phyloP scores from a whole-genome alignment of 495 filamentous ascomycete species.

The Aspergillus campestris region DNA sequence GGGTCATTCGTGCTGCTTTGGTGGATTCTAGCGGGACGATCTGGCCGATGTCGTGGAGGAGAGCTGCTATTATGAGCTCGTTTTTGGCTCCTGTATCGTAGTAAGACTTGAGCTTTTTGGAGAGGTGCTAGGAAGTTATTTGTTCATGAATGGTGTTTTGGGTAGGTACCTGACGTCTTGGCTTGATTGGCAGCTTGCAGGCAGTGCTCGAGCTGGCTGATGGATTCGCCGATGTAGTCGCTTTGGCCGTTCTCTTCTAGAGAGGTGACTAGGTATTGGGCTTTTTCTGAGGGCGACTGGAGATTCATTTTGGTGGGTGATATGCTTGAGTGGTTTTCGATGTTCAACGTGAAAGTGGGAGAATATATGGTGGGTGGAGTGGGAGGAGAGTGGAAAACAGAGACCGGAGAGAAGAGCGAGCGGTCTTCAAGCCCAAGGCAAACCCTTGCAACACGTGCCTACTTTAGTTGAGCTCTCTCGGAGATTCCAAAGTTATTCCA shows the following conservation, averaged over 20 bases:
- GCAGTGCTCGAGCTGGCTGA: constrained; percentile 39
- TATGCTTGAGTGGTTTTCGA: background rate
- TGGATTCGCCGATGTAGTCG: constrained; percentile 35
- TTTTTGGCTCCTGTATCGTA: background rate
- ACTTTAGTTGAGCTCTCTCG: too few relatives aligned
- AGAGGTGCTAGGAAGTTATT: constrained; percentile 1
- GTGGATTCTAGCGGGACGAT: constrained; percentile 25
- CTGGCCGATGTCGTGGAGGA: constrained; percentile 40
- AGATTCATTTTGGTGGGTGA: constrained; percentile 1
- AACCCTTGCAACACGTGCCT: too few relatives aligned
- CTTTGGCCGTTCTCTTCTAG: constrained; percentile 27
- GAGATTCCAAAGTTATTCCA: too few relatives aligned
- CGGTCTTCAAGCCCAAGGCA: too few relatives aligned
- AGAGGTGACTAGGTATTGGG: constrained; percentile 13
- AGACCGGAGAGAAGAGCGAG: too few relatives aligned
- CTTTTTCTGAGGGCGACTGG: constrained; percentile 8
- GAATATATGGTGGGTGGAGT: too few relatives aligned
- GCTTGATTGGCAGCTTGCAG: constrained; percentile 36
- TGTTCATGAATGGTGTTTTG: background rate
- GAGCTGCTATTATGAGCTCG: constrained; percentile 32
- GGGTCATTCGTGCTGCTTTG: constrained; percentile 23
- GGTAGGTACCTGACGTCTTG: constrained; percentile 10
- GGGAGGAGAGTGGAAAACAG: too few relatives aligned
- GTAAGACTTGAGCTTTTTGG: constrained; percentile 10
- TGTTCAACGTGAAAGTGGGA: too few relatives aligned